Percentiles rank a stretch among this genome's conserved stretches.
Evolutionary conservation across 345 rosid genomes (phyloP).

Genomic region (Diplotaxis tenuifolia): DNA sequence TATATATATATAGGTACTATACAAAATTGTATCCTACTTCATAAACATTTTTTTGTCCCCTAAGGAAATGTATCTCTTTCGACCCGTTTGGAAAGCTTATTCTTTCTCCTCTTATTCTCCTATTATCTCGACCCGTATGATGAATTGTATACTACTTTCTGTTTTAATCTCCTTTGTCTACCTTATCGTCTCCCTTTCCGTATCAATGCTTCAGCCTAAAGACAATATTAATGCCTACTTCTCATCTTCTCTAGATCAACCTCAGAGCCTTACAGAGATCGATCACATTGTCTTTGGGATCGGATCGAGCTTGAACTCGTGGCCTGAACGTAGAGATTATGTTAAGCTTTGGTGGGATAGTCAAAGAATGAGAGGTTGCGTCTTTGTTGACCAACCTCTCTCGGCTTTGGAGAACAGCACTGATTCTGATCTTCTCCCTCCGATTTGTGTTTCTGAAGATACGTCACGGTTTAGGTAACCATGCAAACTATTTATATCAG

Average conservation of each 20-base stretch:
- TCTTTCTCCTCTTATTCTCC: constrained; percentile 31
- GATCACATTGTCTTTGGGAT: constrained; percentile 71
- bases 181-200: constrained; percentile 43
- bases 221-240: constrained; percentile 18
- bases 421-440: constrained; percentile 49
- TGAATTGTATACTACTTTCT: constrained; percentile 39
- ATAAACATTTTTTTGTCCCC: neutral
- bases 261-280: constrained; percentile 39
- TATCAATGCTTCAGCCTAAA: constrained; percentile 43
- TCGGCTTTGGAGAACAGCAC: constrained; percentile 27
- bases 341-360: constrained; percentile 79
- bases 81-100: constrained; percentile 35
- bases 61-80: constrained; percentile 40
- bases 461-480: constrained; percentile 56
- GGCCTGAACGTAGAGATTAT: constrained; percentile 57
- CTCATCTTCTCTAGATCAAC: constrained; percentile 38
- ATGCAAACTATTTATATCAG: neutral
- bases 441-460: constrained; percentile 64
- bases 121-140: constrained; percentile 22
- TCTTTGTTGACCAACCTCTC: constrained; percentile 42
- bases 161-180: constrained; percentile 47
- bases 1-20: neutral
- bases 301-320: constrained; percentile 53
- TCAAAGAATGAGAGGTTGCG: constrained; percentile 64
- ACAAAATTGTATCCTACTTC: neutral